Base-by-base conservation (phyloP, 768 basidiomycete genomes). In the Boletales sp. region DNA sequence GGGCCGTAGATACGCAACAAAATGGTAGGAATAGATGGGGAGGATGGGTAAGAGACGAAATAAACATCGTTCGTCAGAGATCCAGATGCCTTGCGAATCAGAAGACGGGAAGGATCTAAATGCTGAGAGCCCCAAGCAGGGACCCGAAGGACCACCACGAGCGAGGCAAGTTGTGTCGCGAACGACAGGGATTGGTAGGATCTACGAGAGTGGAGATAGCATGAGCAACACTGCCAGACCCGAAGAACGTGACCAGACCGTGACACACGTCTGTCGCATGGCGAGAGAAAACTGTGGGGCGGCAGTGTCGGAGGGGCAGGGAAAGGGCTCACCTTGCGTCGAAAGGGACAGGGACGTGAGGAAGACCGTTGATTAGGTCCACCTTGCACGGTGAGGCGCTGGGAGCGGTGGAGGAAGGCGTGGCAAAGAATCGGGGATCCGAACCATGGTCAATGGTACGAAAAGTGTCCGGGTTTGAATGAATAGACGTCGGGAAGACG, bases 31-130 rank as follows among this genome's bases (percentile, higher is more conserved):
- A 72, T 68, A 48, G 67, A 72, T 48, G 70, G 73, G 17, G 68
- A 65, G 31, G 73, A 64, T 34, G 81, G 74, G 63, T 83, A 92
- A 10, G 94, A 90, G 47, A 97, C 87, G 71, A 98, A 99, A 73
- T 91, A 98, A 48, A 99, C 93, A 48, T 90, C 87, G 68, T 99
- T 99, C 37, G 95, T 99, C 56, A 97, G 71, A 11, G 91, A 87
- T 9, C 95, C 94, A 8, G 94, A 91, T 19, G 94, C 87, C 64
- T 87, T 94, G 63, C 75, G 76, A 56, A 97, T 78, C 48, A 73
- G 74, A 44, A 94, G 62, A 30, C 72, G 67, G 40, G 76, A 66
- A 32, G 79, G 68, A 31, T 70, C 70, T 38, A 84, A 70, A n/a
- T 39, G 52, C 41, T 70, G 72, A 2, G 68, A 51, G 18, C 74